Conservation (phyloP, 148 eudicot species). For the Euryodendron excelsum region DNA sequence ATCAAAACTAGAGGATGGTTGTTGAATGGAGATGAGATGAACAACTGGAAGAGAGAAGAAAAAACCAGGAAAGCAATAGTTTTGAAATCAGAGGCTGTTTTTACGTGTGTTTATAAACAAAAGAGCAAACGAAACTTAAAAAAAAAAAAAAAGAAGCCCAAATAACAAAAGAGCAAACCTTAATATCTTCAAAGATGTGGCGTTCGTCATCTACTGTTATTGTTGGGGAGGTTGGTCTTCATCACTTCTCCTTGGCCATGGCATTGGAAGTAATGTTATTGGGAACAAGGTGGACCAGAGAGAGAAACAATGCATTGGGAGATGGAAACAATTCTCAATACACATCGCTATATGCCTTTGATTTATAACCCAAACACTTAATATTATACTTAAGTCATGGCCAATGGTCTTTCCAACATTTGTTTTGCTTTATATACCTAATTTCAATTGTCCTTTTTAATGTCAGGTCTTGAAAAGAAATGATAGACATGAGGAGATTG, state of each 20-base stretch:
- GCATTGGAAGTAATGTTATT: background rate
- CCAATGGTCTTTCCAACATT: no score
- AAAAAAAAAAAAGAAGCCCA: background rate
- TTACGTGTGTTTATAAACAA: background rate
- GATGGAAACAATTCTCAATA: background rate
- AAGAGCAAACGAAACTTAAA: no score
- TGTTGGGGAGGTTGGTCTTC: background rate
- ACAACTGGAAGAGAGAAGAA: background rate
- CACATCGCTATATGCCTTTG: background rate
- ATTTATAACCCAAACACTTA: background rate
- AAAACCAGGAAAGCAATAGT: background rate
- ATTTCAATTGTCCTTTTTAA: background rate
- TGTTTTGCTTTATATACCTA: background rate
- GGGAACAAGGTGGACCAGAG: background rate
- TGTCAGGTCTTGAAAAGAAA: background rate
- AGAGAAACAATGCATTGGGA: background rate
- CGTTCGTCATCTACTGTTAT: background rate
- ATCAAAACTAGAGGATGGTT: background rate
- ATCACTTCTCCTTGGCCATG: background rate
- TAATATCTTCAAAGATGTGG: slow-evolving; percentile 10
- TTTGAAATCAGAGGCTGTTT: background rate
- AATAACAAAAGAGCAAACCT: background rate
- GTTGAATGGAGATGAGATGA: background rate
- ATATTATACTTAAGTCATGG: background rate
- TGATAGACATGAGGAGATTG: background rate